Percentiles rank a stretch among this genome's conserved stretches.
phyloP scores from a whole-genome alignment of 352 stramenopile genomes.

The Globisporangium canariense region DNA sequence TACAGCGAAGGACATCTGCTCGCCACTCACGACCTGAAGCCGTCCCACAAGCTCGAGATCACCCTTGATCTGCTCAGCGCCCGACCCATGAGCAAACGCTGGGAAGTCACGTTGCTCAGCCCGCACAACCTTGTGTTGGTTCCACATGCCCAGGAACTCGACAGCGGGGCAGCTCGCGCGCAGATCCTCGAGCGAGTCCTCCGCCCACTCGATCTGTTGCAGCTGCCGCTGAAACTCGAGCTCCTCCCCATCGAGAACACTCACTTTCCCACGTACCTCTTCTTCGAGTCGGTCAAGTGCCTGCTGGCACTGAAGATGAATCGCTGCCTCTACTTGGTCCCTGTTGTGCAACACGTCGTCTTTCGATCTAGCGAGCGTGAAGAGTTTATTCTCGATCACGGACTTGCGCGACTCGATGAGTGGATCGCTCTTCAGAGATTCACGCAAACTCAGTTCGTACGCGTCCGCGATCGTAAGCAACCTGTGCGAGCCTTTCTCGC shows the following conservation, averaged over 20 bases:
- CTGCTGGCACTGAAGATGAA: conserved; percentile 48
- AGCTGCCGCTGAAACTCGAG: conserved; percentile 62
- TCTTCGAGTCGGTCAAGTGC: conserved; percentile 45
- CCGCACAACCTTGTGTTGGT: conserved; percentile 62
- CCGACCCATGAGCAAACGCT: conserved; percentile 19
- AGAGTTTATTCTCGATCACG: conserved; percentile 58
- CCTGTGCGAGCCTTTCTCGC: conserved; percentile 72
- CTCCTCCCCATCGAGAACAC: conserved; percentile 47
- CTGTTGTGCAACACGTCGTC: conserved; percentile 38
- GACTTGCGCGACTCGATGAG: conserved; percentile 62
- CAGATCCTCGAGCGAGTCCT: conserved; percentile 51
- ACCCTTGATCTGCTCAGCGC: conserved; percentile 50
- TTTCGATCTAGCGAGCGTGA: conserved; percentile 33
- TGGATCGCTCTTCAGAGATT: conserved; percentile 60
- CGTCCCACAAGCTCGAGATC: conserved; percentile 60
- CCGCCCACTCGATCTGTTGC: conserved; percentile 74
- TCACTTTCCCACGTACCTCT: conserved; percentile 40
- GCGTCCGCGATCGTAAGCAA: conserved; percentile 59
- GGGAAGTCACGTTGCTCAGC: conserved; percentile 69
- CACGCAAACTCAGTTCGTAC: conserved; percentile 60
- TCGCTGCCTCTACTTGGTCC: conserved; percentile 38
- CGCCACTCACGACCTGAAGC: conserved; percentile 41
- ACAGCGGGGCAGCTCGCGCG: conserved; percentile 39
- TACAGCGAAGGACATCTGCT: conserved; percentile 22
- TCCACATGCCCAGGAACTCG: conserved; percentile 67